Evolutionary conservation across 305 asterid genomes (phyloP).

Genomic region (Withania somnifera): DNA sequence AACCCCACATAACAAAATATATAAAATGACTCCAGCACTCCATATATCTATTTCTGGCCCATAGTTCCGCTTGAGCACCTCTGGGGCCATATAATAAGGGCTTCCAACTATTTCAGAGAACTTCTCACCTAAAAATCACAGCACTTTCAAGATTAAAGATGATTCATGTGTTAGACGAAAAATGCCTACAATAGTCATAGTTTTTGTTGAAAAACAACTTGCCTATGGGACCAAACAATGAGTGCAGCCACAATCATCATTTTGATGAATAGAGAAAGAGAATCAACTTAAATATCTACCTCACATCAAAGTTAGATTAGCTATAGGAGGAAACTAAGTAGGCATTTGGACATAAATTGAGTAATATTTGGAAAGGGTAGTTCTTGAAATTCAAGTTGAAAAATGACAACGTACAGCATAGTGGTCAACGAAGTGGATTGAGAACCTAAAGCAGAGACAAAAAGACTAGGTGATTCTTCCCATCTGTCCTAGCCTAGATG

Average conservation of each 20-base stretch:
- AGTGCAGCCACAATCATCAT: neutral
- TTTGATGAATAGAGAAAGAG: neutral
- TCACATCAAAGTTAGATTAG: neutral
- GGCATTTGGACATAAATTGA: neutral
- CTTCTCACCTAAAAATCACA: conserved; percentile 46
- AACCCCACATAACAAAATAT: conserved; percentile 80
- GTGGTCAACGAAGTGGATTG: too few relatives aligned
- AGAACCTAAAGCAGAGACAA: too few relatives aligned
- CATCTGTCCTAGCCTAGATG: too few relatives aligned
- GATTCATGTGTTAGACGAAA: neutral
- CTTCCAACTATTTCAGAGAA: conserved; percentile 94
- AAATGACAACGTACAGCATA: too few relatives aligned
- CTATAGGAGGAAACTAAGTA: neutral
- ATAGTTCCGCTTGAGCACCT: conserved; percentile 73
- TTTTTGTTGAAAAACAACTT: neutral
- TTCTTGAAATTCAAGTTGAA: neutral
- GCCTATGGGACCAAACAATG: neutral
- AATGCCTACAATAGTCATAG: neutral
- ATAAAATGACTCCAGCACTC: conserved; percentile 92
- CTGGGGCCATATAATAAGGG: conserved; percentile 95
- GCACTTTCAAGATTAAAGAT: neutral
- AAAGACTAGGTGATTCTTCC: too few relatives aligned
- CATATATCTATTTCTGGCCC: conserved; percentile 94
- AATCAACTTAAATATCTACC: neutral
- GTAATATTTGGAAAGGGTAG: neutral